Base-by-base conservation (phyloP, 108 stramenopile species). In the Cyclotella atomus region DNA sequence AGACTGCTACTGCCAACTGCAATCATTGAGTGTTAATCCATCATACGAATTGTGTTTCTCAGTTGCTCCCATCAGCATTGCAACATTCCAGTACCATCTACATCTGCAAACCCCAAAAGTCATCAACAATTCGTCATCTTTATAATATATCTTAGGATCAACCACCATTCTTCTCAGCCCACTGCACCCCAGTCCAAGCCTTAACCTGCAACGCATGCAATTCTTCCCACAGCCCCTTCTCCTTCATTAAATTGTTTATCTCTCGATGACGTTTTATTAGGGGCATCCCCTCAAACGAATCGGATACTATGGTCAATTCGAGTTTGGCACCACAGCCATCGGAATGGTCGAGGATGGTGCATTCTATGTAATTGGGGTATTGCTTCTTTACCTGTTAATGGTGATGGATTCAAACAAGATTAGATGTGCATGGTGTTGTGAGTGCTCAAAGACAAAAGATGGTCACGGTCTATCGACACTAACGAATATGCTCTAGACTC, bases 191-290 rank as follows among this genome's bases (percentile, higher is more conserved):
- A 30, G 92, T 93, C 87, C 90, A 93, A 49, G 92, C 86, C 47
- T 85, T 85, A 38, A 93, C 87, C 28, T 89, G 85, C 56, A 93
- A 70, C 9, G 92, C 89, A 81, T 93, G 92, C 62, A 93, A 89
- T 46, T 78, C 75, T 35, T 85, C 81, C 52, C 79, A 83, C 36
- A 93, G 56, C 32, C 81, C 81, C 64, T 83, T 74, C 17, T 87
- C 87, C 24, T 79, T 71, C 52, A 93, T 65, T 15, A 76, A 27
- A 56, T 83, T 83, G 55, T 93, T 88, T 35, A 93, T 79, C 70
- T 82, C 77, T 30, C 89, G 88, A 65, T 93, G 92, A n/a, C 92
- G 81, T 65, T 88, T 85, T 24, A 93, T 60, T 0, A 88, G 69
- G 0, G 88, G 71, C 43, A 88, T 65, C 0, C 86, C 88, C 28